Conservation (phyloP, 176 grass and related monocot genomes). For the Elaeis guineensis region DNA sequence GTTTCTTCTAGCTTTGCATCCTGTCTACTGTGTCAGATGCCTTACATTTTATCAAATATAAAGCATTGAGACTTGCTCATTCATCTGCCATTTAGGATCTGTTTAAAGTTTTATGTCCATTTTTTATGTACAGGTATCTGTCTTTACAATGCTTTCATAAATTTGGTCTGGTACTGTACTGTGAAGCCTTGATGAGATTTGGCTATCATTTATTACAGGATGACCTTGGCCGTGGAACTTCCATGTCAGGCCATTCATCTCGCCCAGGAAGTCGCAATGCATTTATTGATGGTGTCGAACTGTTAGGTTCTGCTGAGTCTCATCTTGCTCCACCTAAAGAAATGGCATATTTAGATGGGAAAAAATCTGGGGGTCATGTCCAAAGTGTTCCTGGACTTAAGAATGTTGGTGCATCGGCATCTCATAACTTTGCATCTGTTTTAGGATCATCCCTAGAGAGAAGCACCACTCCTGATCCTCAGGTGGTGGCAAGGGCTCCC, state of each 20-base stretch:
- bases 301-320: constrained; percentile 34
- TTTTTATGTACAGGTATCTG: too few relatives aligned
- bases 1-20: too few relatives aligned
- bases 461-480: constrained; percentile 62
- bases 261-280: constrained; percentile 59
- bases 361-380: constrained; percentile 15
- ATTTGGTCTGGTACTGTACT: too few relatives aligned
- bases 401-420: constrained; percentile 32
- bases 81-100: too few relatives aligned
- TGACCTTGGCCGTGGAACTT: constrained; percentile 43
- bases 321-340: constrained; percentile 42
- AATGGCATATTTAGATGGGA: constrained; percentile 22
- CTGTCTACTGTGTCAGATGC: too few relatives aligned
- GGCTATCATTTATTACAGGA: constrained; percentile 52
- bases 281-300: constrained; percentile 56
- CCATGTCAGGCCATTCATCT: constrained; percentile 49
- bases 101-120: too few relatives aligned
- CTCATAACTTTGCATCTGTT: constrained; percentile 65
- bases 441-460: constrained; percentile 55
- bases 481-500: constrained; percentile 57
- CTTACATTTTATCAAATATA: too few relatives aligned
- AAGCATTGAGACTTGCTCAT: too few relatives aligned
- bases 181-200: too few relatives aligned
- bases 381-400: constrained; percentile 28
- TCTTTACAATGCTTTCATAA: too few relatives aligned